These are phyloP conservation scores for Pontederia paniculata DNA, from an alignment of 176 grass and related monocot species.

Conservation along the genomic window DNA sequence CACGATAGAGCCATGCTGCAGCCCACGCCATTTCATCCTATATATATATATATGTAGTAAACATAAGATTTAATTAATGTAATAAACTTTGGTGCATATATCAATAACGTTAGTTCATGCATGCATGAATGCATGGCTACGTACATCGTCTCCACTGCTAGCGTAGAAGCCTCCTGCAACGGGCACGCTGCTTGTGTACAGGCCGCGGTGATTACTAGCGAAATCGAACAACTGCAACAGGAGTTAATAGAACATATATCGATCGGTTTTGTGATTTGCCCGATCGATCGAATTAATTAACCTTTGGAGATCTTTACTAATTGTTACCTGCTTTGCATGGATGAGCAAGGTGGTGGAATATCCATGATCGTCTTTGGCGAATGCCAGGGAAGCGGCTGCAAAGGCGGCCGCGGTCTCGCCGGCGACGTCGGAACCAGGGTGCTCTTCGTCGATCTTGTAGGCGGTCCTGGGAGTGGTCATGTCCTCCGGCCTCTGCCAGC, in stretches of 20 bases:
- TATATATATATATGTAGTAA: neutral
- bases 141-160: conserved; percentile 66
- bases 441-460: conserved; percentile 24
- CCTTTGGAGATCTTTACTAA: neutral
- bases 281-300: too few species aligned
- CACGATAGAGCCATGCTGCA: conserved; percentile 49
- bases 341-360: conserved; percentile 30
- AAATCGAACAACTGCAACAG: conserved; percentile 54
- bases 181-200: conserved; percentile 58
- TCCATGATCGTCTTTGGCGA: neutral
- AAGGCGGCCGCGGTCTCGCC: conserved; percentile 64
- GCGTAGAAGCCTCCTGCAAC: conserved; percentile 27
- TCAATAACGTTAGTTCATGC: too few species aligned
- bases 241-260: neutral
- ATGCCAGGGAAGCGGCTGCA: conserved; percentile 39
- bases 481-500: conserved; percentile 84
- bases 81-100: too few species aligned
- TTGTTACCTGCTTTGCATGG: conserved; percentile 49
- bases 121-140: neutral
- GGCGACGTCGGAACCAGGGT: conserved; percentile 54
- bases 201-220: conserved; percentile 38
- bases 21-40: conserved; percentile 84
- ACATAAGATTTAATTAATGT: neutral
- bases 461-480: conserved; percentile 54
- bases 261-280: too few species aligned